phyloP scores from a whole-genome alignment of 495 filamentous ascomycete genomes.

The Penicillium desertorum region DNA sequence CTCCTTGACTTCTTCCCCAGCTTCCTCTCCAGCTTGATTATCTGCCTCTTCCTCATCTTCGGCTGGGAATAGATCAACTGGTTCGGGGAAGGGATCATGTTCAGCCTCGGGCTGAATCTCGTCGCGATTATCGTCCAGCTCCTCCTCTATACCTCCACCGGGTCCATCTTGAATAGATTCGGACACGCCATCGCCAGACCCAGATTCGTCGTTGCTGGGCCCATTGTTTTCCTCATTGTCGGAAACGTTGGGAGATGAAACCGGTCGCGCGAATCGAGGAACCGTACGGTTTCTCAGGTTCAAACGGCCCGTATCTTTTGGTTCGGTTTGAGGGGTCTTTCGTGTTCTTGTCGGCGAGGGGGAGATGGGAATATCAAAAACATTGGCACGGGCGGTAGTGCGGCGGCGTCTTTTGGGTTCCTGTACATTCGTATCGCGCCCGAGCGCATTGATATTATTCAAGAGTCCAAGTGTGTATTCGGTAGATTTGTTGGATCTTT shows the following conservation, averaged over 20 bases:
- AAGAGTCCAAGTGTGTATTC: background rate
- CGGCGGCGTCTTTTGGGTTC: conserved; percentile 3
- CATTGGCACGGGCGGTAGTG: background rate
- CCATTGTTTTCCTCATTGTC: background rate
- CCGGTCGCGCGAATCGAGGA: background rate
- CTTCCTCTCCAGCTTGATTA: background rate
- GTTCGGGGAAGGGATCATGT: conserved; percentile 1
- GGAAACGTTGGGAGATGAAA: background rate
- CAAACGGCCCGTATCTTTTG: background rate
- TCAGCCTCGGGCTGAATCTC: background rate
- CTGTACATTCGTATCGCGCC: background rate
- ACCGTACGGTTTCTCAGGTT: background rate
- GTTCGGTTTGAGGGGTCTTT: background rate
- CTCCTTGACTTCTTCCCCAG: too few relatives aligned
- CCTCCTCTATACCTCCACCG: background rate
- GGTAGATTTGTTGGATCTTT: background rate
- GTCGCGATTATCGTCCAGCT: background rate
- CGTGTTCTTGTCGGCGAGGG: background rate
- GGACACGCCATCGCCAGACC: background rate
- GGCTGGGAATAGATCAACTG: background rate
- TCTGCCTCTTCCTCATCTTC: background rate
- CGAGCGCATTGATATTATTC: background rate
- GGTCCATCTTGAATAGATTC: background rate
- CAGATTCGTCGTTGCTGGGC: background rate
- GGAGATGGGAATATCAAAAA: conserved; percentile 3